phyloP scores from a whole-genome alignment of 1,139 yeast species.

The Hyphopichia buzzinii region DNA sequence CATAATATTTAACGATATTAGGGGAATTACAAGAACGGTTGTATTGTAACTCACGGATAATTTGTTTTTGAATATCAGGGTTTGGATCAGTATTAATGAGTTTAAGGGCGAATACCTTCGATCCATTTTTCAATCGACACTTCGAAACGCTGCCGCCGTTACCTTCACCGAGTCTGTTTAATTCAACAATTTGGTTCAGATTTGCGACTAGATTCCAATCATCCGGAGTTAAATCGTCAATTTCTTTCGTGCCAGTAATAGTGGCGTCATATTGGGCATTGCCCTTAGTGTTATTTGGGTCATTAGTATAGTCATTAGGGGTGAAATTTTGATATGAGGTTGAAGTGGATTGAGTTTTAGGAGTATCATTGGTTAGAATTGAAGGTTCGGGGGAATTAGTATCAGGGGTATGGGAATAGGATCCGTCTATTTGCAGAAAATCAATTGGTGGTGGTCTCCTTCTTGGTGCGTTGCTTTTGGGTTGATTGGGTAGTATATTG shows the following conservation, averaged over 20 bases:
- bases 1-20: conserved; percentile 86
- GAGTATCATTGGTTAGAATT: background rate
- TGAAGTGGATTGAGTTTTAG: background rate
- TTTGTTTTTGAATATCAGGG: conserved; percentile 81
- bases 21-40: conserved; percentile 80
- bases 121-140: conserved; percentile 56
- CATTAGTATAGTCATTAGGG: background rate
- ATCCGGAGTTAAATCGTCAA: conserved; percentile 61
- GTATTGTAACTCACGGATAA: conserved; percentile 84
- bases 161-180: conserved; percentile 85
- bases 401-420: conserved; percentile 18
- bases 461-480: conserved; percentile 19
- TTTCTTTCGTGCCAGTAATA: conserved; percentile 6
- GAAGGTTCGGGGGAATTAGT: conserved; percentile 3
- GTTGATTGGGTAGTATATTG: background rate
- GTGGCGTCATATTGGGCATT: background rate
- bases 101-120: conserved; percentile 79
- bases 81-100: conserved; percentile 73
- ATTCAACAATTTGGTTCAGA: conserved; percentile 54
- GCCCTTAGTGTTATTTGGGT: background rate
- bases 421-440: conserved; percentile 34
- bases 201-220: conserved; percentile 74
- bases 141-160: conserved; percentile 88
- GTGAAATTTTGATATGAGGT: background rate
- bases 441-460: conserved; percentile 48